Conservation (phyloP, 148 eudicot genomes). For the Camellia japonica region DNA sequence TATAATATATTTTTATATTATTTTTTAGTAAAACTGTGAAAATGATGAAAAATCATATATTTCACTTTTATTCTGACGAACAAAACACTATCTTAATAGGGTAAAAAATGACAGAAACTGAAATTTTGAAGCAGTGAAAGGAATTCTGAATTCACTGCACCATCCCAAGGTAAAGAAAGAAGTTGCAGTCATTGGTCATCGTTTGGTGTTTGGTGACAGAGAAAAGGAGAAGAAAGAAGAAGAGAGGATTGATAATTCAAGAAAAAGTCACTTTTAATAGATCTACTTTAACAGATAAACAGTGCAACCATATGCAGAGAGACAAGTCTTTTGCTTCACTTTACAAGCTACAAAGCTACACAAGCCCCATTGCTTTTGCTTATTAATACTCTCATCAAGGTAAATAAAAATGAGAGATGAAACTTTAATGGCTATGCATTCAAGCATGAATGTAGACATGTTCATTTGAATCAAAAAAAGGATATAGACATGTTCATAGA, state of each 20-base stretch:
- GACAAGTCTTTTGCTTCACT: no score
- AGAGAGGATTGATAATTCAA: background rate
- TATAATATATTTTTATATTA: no score
- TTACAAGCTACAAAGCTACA: no score
- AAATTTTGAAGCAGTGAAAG: background rate
- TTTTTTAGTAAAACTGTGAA: no score
- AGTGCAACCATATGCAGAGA: no score
- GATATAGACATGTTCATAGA: no score
- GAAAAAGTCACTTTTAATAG: background rate
- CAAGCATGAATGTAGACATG: no score
- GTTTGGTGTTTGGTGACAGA: constrained; percentile 8
- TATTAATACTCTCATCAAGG: background rate
- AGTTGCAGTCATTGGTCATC: constrained; percentile 10
- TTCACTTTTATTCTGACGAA: no score
- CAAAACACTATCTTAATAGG: background rate
- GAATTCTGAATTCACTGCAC: background rate
- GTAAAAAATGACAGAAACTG: background rate
- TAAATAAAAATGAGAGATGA: background rate
- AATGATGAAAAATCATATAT: no score
- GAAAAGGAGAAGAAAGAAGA: background rate
- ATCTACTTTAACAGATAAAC: background rate
- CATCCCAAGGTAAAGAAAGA: background rate
- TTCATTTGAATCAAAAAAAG: no score
- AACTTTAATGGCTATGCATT: background rate
- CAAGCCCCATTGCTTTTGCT: no score